Evolutionary conservation across 2,329 filamentous ascomycete genomes (phyloP).

Genomic region (Aureobasidium vineae): DNA sequence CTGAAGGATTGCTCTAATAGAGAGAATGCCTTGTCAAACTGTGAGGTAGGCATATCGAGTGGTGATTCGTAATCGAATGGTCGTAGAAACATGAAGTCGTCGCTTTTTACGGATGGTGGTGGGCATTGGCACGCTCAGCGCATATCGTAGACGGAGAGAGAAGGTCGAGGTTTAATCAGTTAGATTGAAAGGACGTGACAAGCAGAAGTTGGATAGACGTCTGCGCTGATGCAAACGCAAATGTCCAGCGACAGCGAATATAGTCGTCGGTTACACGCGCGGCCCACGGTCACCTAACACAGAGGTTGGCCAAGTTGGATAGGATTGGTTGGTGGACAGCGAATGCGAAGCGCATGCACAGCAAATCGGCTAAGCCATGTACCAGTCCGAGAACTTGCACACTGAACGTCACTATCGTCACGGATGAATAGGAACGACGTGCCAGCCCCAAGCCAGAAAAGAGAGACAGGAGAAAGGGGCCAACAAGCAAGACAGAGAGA

Average conservation of each 20-base stretch:
- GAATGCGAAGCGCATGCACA: constrained; percentile 20
- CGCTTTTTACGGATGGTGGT: neutral
- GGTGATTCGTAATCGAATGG: neutral
- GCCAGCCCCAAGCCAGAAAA: neutral
- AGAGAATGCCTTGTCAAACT: constrained; percentile 26
- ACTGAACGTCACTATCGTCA: constrained; percentile 1
- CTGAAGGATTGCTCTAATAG: constrained; percentile 26
- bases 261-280: constrained; percentile 19
- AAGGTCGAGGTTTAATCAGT: neutral
- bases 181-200: neutral
- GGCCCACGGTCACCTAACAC: constrained; percentile 8
- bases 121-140: constrained; percentile 14
- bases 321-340: constrained; percentile 15
- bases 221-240: constrained; percentile 7
- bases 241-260: neutral
- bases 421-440: neutral
- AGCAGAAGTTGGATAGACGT: neutral
- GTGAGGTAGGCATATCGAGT: constrained; percentile 23
- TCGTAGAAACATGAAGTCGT: constrained; percentile 22
- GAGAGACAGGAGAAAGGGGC: constrained; percentile 1
- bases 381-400: constrained; percentile 13
- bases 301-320: neutral
- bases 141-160: constrained; percentile 12
- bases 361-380: constrained; percentile 22
- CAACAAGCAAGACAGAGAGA: constrained; percentile 4